Evolutionary conservation across 495 filamentous ascomycete genomes (phyloP).

Genomic region (Aspergillus avenaceus): DNA sequence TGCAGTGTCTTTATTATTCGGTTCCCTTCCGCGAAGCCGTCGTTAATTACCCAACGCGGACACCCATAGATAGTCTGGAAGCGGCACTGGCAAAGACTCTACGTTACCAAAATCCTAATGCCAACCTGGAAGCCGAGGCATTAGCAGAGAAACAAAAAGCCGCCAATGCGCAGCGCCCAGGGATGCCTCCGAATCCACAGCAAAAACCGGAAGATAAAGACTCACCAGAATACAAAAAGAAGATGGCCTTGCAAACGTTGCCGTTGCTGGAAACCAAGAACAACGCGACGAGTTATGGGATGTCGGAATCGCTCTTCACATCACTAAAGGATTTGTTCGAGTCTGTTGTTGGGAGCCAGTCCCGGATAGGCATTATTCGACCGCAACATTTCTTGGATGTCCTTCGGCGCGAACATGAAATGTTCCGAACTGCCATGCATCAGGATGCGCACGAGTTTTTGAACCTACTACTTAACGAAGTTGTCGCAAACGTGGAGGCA

Average conservation of each 20-base stretch:
- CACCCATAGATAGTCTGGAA: constrained; percentile 52
- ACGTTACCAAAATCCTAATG: constrained; percentile 41
- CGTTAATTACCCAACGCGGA: constrained; percentile 77
- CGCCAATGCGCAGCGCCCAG: constrained; percentile 32
- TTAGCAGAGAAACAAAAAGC: constrained; percentile 43
- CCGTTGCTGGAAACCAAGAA: constrained; percentile 80
- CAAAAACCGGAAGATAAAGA: constrained; percentile 78
- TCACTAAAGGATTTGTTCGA: constrained; percentile 96
- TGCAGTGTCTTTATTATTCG: constrained; percentile 95
- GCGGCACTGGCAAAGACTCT: constrained; percentile 41
- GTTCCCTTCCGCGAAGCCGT: constrained; percentile 93
- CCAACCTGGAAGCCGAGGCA: constrained; percentile 39
- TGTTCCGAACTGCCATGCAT: constrained; percentile 95
- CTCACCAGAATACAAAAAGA: constrained; percentile 94
- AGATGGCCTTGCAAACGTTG: constrained; percentile 80
- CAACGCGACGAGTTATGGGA: constrained; percentile 76
- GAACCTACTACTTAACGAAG: constrained; percentile 90
- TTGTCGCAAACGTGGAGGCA: constrained; percentile 87
- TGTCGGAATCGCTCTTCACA: constrained; percentile 92
- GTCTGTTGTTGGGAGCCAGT: constrained; percentile 74
- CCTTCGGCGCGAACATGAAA: constrained; percentile 88
- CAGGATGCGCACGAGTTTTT: constrained; percentile 98
- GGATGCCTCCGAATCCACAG: constrained; percentile 47
- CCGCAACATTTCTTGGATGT: constrained; percentile 92
- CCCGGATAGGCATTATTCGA: constrained; percentile 85